phyloP scores from a whole-genome alignment of 805 yeast genomes.

The Spathaspora passalidarum region DNA sequence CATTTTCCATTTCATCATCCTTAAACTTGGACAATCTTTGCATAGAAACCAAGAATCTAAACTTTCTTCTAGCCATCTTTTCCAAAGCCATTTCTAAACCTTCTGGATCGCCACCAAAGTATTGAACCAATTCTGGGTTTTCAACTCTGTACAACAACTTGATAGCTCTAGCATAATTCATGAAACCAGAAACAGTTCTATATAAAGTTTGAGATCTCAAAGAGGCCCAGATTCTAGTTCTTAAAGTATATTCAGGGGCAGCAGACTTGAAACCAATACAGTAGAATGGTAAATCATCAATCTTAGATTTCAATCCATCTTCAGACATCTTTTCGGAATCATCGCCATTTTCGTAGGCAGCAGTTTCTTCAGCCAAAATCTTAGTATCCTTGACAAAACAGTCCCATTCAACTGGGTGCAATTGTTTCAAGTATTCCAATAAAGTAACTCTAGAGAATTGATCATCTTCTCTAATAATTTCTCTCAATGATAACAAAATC shows the following conservation, averaged over 20 bases:
- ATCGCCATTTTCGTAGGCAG: constrained; percentile 53
- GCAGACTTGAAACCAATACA: constrained; percentile 48
- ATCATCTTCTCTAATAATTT: constrained; percentile 73
- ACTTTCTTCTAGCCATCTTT: constrained; percentile 61
- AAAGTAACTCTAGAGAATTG: constrained; percentile 55
- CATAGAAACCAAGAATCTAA: constrained; percentile 63
- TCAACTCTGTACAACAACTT: constrained; percentile 45
- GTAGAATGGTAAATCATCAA: constrained; percentile 44
- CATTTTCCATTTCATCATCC: constrained; percentile 56
- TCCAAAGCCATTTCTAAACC: constrained; percentile 93
- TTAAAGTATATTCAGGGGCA: constrained; percentile 45
- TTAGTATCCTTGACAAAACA: constrained; percentile 57
- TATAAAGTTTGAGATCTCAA: constrained; percentile 46
- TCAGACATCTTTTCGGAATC: constrained; percentile 31
- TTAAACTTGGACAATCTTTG: constrained; percentile 55
- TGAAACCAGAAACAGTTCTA: constrained; percentile 46
- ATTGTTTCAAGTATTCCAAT: constrained; percentile 53
- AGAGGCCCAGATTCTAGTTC: constrained; percentile 49
- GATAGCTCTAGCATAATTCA: constrained; percentile 47
- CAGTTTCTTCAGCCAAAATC: constrained; percentile 49
- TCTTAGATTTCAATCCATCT: constrained; percentile 33
- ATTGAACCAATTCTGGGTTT: constrained; percentile 58
- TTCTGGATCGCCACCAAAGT: constrained; percentile 98
- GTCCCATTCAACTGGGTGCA: constrained; percentile 56
- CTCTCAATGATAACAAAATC: constrained; percentile 70